Percentiles rank a stretch among this genome's conserved stretches.
Conservation (phyloP, 2,329 filamentous ascomycete species). For the Scleromitrula shiraiana region DNA sequence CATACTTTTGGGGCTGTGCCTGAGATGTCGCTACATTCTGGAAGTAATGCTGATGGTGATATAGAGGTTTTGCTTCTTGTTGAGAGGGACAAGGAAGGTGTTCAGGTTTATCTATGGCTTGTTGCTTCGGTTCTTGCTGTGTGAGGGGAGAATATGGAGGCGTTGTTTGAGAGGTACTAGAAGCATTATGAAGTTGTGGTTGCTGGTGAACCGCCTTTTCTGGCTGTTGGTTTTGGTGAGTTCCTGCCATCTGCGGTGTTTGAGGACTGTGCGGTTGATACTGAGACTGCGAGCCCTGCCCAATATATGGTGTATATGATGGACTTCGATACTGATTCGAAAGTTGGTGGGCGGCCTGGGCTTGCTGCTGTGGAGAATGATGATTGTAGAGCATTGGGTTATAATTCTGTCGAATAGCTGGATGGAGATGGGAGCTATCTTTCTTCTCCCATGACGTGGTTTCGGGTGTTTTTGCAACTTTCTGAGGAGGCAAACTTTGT, state of each 20-base stretch:
- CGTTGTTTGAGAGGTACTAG: neutral
- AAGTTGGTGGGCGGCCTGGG: neutral
- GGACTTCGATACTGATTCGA: neutral
- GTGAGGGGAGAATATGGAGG: constrained; percentile 8
- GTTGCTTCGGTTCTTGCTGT: neutral
- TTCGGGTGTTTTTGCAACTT: constrained; percentile 6
- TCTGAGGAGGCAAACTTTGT: constrained; percentile 12
- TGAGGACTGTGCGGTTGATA: neutral
- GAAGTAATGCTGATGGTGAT: constrained; percentile 23
- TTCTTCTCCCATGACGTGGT: constrained; percentile 22
- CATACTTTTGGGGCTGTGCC: neutral
- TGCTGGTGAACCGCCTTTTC: too few species aligned
- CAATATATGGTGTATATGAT: neutral
- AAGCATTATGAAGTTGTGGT: neutral
- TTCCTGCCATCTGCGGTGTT: neutral
- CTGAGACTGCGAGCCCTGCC: neutral
- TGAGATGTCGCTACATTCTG: constrained; percentile 5
- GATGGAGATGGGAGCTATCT: constrained; percentile 28
- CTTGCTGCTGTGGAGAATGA: constrained; percentile 7
- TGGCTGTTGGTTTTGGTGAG: neutral
- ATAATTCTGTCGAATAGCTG: constrained; percentile 32
- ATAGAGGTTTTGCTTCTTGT: constrained; percentile 15
- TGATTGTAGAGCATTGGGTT: constrained; percentile 20
- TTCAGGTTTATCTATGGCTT: constrained; percentile 7
- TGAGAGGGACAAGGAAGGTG: neutral